Conservation (phyloP, 225 moss, liverwort and hornwort species). For the Straminergon stramineum region DNA sequence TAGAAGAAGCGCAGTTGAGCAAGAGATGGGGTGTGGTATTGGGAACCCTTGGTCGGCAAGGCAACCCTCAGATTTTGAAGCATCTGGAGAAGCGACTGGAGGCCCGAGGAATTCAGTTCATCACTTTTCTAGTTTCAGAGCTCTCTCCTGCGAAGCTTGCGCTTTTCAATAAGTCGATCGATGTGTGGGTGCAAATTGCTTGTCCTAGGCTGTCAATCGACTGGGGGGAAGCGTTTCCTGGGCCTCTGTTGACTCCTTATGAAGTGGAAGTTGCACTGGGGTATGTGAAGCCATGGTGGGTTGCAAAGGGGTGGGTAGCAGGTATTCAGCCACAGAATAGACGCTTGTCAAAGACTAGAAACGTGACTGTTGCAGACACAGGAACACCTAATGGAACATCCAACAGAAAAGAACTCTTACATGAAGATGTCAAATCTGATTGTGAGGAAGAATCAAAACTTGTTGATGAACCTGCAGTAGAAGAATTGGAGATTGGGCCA, state of each 20-base stretch:
- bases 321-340: conserved; percentile 13
- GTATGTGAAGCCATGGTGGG: conserved; percentile 93
- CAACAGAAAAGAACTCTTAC: neutral
- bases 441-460: neutral
- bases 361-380: neutral
- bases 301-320: conserved; percentile 22
- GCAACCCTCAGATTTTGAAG: conserved; percentile 74
- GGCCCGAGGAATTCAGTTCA: conserved; percentile 55
- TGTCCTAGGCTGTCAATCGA: conserved; percentile 93
- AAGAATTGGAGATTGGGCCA: conserved; percentile 48
- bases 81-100: conserved; percentile 71
- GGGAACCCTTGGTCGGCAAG: conserved; percentile 90
- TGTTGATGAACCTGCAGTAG: conserved; percentile 1
- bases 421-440: neutral
- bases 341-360: neutral
- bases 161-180: conserved; percentile 56
- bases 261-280: conserved; percentile 97
- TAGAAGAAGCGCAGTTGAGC: conserved; percentile 55
- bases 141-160: conserved; percentile 75
- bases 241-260: conserved; percentile 79
- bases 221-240: conserved; percentile 87
- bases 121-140: conserved; percentile 83
- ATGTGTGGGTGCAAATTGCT: conserved; percentile 95
- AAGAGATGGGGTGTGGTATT: conserved; percentile 80
- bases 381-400: neutral